A percentile compares a stretch with the other conserved stretches of the same genome.
phyloP scores from a whole-genome alignment of 805 yeast species.

The Monosporozyma servazzii region DNA sequence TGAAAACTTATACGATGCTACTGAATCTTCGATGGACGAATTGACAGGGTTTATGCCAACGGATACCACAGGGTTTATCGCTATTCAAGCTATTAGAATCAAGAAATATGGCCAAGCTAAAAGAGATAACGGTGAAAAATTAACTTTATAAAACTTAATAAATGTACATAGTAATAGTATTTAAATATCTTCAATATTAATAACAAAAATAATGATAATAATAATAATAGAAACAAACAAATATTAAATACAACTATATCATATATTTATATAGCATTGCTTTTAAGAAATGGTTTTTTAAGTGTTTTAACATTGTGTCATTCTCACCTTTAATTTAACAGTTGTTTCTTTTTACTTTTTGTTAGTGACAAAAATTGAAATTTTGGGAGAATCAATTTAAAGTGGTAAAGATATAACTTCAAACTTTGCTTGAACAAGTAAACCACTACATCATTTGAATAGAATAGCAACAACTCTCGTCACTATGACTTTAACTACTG shows the following conservation, averaged over 20 bases:
- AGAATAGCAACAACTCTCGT: neutral
- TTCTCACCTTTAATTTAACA: neutral
- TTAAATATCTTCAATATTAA: neutral
- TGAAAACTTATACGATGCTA: conserved; percentile 94
- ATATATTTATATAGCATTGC: too few relatives aligned
- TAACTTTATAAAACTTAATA: conserved; percentile 31
- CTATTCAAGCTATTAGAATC: conserved; percentile 96
- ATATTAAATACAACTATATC: too few relatives aligned
- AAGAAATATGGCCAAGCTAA: conserved; percentile 97
- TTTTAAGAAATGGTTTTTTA: too few relatives aligned
- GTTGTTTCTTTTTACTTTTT: neutral
- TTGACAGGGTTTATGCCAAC: conserved; percentile 95
- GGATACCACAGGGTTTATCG: conserved; percentile 94
- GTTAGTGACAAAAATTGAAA: neutral
- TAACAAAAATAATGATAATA: too few relatives aligned
- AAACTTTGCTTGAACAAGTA: neutral
- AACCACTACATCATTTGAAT: neutral
- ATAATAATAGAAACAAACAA: too few relatives aligned
- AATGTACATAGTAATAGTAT: neutral
- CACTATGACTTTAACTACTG: neutral
- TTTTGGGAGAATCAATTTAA: too few relatives aligned
- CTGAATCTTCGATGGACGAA: conserved; percentile 99
- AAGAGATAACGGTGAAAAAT: conserved; percentile 58
- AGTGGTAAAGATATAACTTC: neutral
- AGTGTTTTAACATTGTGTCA: too few relatives aligned